Percentiles rank a stretch among this genome's conserved stretches.
These are phyloP conservation scores for Chenopodium quinoa DNA, from an alignment of 148 eudicot genomes.

Conservation along the genomic window DNA sequence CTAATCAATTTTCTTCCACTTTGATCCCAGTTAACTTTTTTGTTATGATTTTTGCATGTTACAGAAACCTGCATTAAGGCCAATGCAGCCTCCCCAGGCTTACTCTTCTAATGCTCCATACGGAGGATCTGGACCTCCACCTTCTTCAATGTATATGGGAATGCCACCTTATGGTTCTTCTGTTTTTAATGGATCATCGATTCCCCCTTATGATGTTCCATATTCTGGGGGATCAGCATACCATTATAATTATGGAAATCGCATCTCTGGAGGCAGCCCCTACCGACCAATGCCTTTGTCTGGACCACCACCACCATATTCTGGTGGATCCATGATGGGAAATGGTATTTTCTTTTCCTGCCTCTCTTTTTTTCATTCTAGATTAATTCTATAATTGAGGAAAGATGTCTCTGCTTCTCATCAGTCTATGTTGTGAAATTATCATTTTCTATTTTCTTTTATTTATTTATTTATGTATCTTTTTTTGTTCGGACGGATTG, in stretches of 20 bases:
- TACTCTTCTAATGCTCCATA: slow-evolving; percentile 67
- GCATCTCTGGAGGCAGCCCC: slow-evolving; percentile 87
- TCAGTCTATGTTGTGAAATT: background rate
- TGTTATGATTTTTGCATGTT: slow-evolving; percentile 14
- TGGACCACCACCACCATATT: slow-evolving; percentile 66
- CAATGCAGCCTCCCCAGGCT: slow-evolving; percentile 62
- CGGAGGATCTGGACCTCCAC: slow-evolving; percentile 75
- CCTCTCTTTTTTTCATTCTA: background rate
- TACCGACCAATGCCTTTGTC: slow-evolving; percentile 70
- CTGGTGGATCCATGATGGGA: slow-evolving; percentile 73
- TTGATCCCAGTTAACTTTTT: background rate
- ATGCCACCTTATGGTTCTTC: slow-evolving; percentile 87
- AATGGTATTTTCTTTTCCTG: slow-evolving; percentile 40
- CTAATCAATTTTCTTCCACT: slow-evolving; percentile 1
- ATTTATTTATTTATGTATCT: too few species aligned
- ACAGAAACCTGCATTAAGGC: slow-evolving; percentile 80
- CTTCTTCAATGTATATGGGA: slow-evolving; percentile 60
- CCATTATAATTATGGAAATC: slow-evolving; percentile 63
- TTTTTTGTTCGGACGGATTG: background rate
- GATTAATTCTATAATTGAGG: background rate
- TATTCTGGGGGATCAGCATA: slow-evolving; percentile 79
- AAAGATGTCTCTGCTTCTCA: background rate
- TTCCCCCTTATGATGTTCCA: slow-evolving; percentile 79
- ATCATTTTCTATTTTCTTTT: background rate
- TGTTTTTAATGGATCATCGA: slow-evolving; percentile 60